phyloP scores from a whole-genome alignment of 345 rosid genomes.

The Cardiospermum halicacabum region DNA sequence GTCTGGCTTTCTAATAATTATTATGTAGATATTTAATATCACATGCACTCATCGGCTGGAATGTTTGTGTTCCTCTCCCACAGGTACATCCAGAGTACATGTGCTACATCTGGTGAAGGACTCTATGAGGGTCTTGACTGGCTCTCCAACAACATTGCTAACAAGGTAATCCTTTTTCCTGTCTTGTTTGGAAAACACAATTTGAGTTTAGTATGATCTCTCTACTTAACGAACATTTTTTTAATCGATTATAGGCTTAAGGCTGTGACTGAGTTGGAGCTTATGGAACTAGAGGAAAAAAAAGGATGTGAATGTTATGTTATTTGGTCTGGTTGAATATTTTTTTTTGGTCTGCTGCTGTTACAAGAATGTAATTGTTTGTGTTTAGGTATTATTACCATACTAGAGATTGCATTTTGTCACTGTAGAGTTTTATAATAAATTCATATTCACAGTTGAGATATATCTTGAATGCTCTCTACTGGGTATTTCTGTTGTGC shows the following conservation, averaged over 20 bases:
- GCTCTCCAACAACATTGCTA: constrained; percentile 77
- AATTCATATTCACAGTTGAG: constrained; percentile 15
- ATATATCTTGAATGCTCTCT: too few species aligned
- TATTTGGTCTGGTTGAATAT: constrained; percentile 11
- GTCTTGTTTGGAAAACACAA: neutral
- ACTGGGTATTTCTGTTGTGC: too few species aligned
- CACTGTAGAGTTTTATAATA: constrained; percentile 26
- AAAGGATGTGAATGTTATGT: constrained; percentile 4
- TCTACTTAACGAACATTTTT: neutral
- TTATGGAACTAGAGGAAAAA: neutral
- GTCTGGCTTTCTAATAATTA: neutral
- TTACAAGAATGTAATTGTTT: constrained; percentile 23
- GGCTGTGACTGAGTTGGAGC: neutral
- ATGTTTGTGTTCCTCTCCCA: neutral
- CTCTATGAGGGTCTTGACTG: constrained; percentile 77
- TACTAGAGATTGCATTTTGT: constrained; percentile 18
- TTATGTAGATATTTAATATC: neutral
- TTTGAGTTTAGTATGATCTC: neutral
- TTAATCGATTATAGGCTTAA: constrained; percentile 23
- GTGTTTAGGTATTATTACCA: constrained; percentile 20
- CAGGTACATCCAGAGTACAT: constrained; percentile 88
- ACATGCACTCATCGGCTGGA: neutral
- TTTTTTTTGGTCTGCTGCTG: constrained; percentile 7
- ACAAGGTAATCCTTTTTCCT: constrained; percentile 32
- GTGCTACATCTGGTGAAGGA: constrained; percentile 79